These are phyloP conservation scores for Vigna reflexopilosa DNA, from an alignment of 306 rosid genomes.

Conservation along the genomic window DNA sequence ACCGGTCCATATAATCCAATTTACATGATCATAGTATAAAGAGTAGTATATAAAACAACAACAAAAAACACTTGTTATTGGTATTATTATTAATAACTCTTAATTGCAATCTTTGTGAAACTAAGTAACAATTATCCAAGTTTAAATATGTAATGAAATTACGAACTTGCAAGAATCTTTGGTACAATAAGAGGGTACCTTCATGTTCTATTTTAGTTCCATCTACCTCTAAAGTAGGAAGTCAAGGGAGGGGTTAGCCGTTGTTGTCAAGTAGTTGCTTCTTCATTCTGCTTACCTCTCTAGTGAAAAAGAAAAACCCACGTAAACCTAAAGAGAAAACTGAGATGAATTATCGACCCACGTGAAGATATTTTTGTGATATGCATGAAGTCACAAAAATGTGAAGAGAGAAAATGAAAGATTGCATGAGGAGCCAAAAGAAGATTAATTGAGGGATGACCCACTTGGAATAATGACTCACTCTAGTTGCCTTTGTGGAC, in stretches of 20 bases:
- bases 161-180: background rate
- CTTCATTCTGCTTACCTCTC: slow-evolving; percentile 31
- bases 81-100: no score
- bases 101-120: no score
- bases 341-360: background rate
- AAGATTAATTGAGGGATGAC: slow-evolving; percentile 39
- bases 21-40: no score
- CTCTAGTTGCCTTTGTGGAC: slow-evolving; percentile 16
- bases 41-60: no score
- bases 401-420: slow-evolving; percentile 39
- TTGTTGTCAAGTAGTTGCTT: slow-evolving; percentile 35
- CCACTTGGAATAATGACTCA: slow-evolving; percentile 24
- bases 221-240: background rate
- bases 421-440: background rate
- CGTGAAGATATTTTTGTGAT: slow-evolving; percentile 35
- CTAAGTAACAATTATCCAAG: no score
- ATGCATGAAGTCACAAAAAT: background rate
- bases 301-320: slow-evolving; percentile 3
- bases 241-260: background rate
- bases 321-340: background rate
- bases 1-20: no score
- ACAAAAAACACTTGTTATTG: no score
- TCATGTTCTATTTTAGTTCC: background rate
- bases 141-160: no score
- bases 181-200: background rate